phyloP scores from a whole-genome alignment of 495 filamentous ascomycete species.

The Xylaria curta region DNA sequence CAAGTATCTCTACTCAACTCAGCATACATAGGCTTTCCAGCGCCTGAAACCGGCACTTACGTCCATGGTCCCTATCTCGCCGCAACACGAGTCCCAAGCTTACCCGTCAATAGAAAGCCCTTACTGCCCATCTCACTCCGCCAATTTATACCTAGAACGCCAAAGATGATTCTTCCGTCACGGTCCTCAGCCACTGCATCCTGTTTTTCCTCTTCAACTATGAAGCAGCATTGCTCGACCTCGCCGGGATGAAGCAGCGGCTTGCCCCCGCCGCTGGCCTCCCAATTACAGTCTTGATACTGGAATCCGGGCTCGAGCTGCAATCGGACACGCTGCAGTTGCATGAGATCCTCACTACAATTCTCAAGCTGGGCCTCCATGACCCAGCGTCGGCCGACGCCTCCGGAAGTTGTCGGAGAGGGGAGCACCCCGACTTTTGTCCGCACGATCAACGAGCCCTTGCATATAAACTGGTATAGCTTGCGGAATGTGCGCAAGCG shows the following conservation, averaged over 20 bases:
- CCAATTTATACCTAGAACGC: conserved; percentile 88
- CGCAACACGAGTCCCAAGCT: conserved; percentile 63
- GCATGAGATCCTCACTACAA: conserved; percentile 71
- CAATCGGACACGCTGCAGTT: conserved; percentile 62
- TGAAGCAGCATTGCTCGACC: conserved; percentile 89
- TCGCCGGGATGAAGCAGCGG: conserved; percentile 84
- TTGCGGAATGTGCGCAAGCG: conserved; percentile 89
- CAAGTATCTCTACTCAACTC: neutral
- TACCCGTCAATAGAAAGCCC: conserved; percentile 86
- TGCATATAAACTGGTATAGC: conserved; percentile 94
- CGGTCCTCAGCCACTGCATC: conserved; percentile 50
- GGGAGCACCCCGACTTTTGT: conserved; percentile 78
- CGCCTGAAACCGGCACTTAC: conserved; percentile 1
- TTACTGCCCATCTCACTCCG: conserved; percentile 86
- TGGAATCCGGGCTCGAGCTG: conserved; percentile 55
- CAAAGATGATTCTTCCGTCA: conserved; percentile 71
- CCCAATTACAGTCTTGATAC: conserved; percentile 60
- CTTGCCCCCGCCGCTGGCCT: conserved; percentile 48
- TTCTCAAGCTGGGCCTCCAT: conserved; percentile 97
- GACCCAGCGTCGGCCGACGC: conserved; percentile 54
- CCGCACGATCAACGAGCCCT: conserved; percentile 84
- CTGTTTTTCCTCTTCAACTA: conserved; percentile 71
- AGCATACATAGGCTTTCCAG: neutral
- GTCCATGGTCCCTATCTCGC: conserved; percentile 5
- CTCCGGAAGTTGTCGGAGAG: conserved; percentile 22